These are phyloP conservation scores for Rhododendron henanense DNA, from an alignment of 148 eudicot genomes.

Conservation along the genomic window DNA sequence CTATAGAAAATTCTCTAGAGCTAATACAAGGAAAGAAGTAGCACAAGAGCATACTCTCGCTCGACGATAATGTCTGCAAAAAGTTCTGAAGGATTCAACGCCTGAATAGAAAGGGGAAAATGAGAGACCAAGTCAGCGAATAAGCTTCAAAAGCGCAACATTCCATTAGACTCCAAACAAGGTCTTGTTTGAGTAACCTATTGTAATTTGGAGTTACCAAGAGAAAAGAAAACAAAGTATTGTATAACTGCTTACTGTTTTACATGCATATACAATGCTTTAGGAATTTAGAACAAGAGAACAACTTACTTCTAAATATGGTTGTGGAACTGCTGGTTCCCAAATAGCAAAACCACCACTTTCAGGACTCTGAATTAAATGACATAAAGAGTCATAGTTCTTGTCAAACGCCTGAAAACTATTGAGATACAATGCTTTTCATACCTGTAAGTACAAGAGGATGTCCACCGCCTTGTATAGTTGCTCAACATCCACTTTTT, in stretches of 20 bases:
- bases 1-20: background rate
- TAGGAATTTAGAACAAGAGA: background rate
- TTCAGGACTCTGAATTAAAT: slow-evolving; percentile 13
- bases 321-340: slow-evolving; percentile 36
- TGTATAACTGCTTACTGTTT: background rate
- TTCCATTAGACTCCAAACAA: background rate
- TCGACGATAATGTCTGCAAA: slow-evolving; percentile 29
- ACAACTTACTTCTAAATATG: slow-evolving; percentile 18
- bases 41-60: slow-evolving; percentile 31
- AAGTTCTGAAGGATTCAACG: slow-evolving; percentile 33
- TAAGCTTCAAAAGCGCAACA: background rate
- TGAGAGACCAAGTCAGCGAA: background rate
- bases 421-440: background rate
- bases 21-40: background rate
- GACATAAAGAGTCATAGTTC: background rate
- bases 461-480: slow-evolving; percentile 17
- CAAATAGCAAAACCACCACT: slow-evolving; percentile 40
- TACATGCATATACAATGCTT: background rate
- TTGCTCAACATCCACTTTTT: slow-evolving; percentile 3
- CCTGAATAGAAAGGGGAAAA: slow-evolving; percentile 1
- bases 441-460: slow-evolving; percentile 17
- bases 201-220: too few relatives aligned
- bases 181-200: background rate
- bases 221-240: too few relatives aligned
- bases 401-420: background rate